Evolutionary conservation across 2,329 filamentous ascomycete genomes (phyloP).

Genomic region (Magnaporthiopsis rhizophila): DNA sequence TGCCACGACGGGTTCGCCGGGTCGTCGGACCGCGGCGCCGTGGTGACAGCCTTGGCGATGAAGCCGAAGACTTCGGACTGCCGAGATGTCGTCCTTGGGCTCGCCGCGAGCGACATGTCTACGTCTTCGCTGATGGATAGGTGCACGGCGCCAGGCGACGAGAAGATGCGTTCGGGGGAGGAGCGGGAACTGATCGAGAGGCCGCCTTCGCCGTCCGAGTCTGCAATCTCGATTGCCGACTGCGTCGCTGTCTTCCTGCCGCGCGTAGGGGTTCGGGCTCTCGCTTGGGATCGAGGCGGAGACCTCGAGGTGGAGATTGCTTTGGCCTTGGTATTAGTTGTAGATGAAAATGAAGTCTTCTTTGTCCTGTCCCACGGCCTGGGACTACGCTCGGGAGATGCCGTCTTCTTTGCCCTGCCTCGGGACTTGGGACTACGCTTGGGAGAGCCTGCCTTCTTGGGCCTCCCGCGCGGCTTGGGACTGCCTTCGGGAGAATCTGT

Average conservation of each 20-base stretch:
- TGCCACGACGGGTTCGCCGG: conserved; percentile 61
- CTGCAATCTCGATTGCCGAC: conserved; percentile 38
- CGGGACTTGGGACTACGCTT: conserved; percentile 12
- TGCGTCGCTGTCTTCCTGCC: conserved; percentile 16
- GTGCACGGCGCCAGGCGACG: conserved; percentile 33
- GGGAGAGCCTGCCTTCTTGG: conserved; percentile 11
- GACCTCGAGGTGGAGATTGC: conserved; percentile 6
- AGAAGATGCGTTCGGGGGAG: conserved; percentile 31
- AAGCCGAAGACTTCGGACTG: conserved; percentile 39
- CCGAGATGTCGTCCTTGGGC: conserved; percentile 25
- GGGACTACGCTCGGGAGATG: neutral
- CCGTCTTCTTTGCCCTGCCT: conserved; percentile 21
- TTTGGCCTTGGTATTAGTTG: neutral
- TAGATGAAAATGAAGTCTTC: conserved; percentile 13
- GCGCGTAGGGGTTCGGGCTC: conserved; percentile 19
- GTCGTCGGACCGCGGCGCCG: conserved; percentile 41
- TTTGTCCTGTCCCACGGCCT: conserved; percentile 20
- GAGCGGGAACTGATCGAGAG: conserved; percentile 21
- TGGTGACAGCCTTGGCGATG: conserved; percentile 48
- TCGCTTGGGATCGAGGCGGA: conserved; percentile 16
- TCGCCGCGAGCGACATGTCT: conserved; percentile 30
- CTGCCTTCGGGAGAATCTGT: conserved; percentile 1
- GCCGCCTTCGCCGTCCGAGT: conserved; percentile 31
- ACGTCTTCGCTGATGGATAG: conserved; percentile 37
- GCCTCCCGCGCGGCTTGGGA: neutral